Evolutionary conservation across 768 basidiomycete genomes (phyloP), one percentile per base, ranked within the genome.

Genomic region (Asterophora parasitica): DNA sequence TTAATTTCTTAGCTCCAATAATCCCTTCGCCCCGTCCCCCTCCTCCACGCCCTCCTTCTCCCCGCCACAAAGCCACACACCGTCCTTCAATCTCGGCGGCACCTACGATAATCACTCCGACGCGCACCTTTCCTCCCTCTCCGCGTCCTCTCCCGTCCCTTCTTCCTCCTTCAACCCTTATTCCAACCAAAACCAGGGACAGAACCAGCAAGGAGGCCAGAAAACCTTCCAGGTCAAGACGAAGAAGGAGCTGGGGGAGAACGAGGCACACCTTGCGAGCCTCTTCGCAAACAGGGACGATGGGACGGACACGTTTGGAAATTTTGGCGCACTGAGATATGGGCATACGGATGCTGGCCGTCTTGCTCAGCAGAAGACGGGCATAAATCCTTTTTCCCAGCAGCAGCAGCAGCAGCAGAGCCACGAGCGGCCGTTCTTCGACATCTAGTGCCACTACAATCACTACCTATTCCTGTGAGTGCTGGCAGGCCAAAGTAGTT

Each of bases 261-360:
- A 95, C 63, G 81, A 88, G 51, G 78, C 91, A 11, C 78, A 84
- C 31, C 78, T 99, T 44, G 93, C 94, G 2, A 72, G 65, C 44
- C 66, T 97, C 57, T 83, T 97, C 53, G 94, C 90, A 5, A 90
- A 88, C 59, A 76, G 85, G 42, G 94, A 96, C 48, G 92, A 90
- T 57, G 95, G 96, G 1, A 73, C 88, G 62, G 96, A 99, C 67
- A 95, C 95, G 44, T 98, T 97, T 61, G 95, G 95, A 42, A 99
- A 98, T 63, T 58, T 81, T 27, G 95, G 95, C 15, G 52, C 72
- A 43, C 62, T 95, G 52, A 79, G 79, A 54, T 88, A 81, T 50
- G 82, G 82, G 1, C 72, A 79, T 42, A 78, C 79, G 0, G 71
- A 75, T 30, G 81, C 78, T 13, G 80, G 81, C 7, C 66, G 70